Evolutionary conservation across 257 asterid genomes (phyloP), one percentile per base, ranked within the genome.

Genomic region (Solanum clarkiae): DNA sequence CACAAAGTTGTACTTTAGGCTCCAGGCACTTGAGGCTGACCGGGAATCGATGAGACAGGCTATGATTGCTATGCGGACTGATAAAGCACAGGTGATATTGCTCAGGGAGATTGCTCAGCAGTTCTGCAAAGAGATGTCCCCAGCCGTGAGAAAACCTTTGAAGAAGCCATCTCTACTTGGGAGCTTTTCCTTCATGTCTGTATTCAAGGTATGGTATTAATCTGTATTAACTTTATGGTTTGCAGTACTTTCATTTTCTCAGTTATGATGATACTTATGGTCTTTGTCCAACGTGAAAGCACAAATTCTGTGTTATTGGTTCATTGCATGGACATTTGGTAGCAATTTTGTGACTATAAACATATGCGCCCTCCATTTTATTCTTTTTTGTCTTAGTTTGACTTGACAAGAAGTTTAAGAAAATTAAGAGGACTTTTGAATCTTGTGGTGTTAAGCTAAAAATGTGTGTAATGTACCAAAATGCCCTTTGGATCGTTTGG

Each of bases 1-100:
- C 87, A 95, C 93, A 89, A 95, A 95, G 94, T 87, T 96, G 87
- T 94, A 95, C 85, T 92, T 90, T 29, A 93, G 98, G 91, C 97
- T 96, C 88, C 99, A 95, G 66, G 96, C 98, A 63, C 97, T 96
- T 79, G 99, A 96, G 93, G 99, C 98, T 86, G 99, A 96, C 87
- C 90, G 98, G 87, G 99, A 96, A 92, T 93, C 97, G 20, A 94
- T 95, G 99, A 92, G 98, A 92, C 99, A 94, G 88, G 95, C 98
- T 85, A 90, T 96, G 77, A 88, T 95, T 80, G 92, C 98, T 60
- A 89, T 94, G 88, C 93, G 98, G 69, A 96, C 98, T 66, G 98
- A 96, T 86, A 96, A 93, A 88, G 98, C 99, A 83, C 99, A 96
- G 80, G 86, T 95, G 86, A 90, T 92, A 49, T 87, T 96, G 91